Evolutionary conservation across 208 protist genomes (phyloP).

Genomic region (Trichomonas tenax): DNA sequence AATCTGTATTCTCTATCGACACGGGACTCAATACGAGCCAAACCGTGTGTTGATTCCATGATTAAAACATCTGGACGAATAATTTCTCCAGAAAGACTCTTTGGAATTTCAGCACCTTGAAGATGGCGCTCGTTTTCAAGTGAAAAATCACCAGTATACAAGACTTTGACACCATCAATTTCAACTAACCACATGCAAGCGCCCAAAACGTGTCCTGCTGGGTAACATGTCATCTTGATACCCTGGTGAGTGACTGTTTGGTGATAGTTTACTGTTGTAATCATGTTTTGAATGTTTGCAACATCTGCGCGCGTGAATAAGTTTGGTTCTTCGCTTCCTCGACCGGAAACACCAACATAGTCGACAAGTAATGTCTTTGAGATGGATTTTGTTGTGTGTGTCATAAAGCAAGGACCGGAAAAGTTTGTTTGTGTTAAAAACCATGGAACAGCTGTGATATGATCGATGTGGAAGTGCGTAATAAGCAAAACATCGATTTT

Average conservation of each 20-base stretch:
- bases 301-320: conserved; percentile 76
- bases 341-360: background rate
- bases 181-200: conserved; percentile 95
- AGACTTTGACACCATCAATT: conserved; percentile 72
- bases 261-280: conserved; percentile 89
- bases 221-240: conserved; percentile 63
- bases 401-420: conserved; percentile 43
- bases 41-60: conserved; percentile 91
- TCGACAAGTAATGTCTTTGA: conserved; percentile 38
- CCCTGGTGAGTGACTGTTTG: conserved; percentile 60
- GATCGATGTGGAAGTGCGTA: conserved; percentile 49
- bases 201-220: conserved; percentile 82
- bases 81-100: conserved; percentile 50
- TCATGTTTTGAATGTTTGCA: conserved; percentile 68
- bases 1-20: conserved; percentile 81
- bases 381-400: conserved; percentile 42
- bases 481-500: conserved; percentile 39
- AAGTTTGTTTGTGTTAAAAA: conserved; percentile 44
- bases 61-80: conserved; percentile 78
- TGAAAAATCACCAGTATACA: conserved; percentile 85
- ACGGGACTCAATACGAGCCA: conserved; percentile 72
- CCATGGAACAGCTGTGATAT: conserved; percentile 44
- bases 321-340: conserved; percentile 23
- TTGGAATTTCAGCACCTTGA: conserved; percentile 72
- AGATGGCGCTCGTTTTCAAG: conserved; percentile 88